Base-by-base conservation (phyloP, 1,284 basidiomycete genomes). In the Veloboletus limbatus region DNA sequence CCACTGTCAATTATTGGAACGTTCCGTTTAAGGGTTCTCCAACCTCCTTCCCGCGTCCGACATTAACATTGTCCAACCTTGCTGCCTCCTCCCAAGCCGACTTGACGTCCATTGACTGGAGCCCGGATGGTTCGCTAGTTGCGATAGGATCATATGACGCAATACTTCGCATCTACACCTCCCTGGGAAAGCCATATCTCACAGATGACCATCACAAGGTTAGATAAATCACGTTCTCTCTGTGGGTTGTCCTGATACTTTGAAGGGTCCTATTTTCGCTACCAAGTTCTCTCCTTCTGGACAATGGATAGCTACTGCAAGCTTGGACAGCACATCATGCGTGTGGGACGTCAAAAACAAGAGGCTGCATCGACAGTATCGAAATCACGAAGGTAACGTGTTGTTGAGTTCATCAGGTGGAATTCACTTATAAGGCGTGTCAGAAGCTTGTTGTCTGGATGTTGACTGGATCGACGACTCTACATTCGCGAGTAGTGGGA, bases 111-210 rank as follows among this genome's bases (percentile, higher is more conserved):
- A 58, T 91, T 34, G 77, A 85, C 55, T 91, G 88, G 88, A 87
- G 78, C 54, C 58, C 67, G 3, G 79, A 85, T 46, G 88, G 88
- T 13, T 77, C 74, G 18, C 66, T 88, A n/a, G 68, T 91, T 28
- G 85, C 85, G 7, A 76, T 88, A 43, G 88, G 85, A 6, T 87
- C 84, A 11, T 87, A 85, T 51, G 88, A 91, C 55, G 76, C 78
- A 8, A 67, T 79, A 25, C 73, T 91, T 25, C 79, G 88, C 32
- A 71, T 91, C 37, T 83, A 73, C 55, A 79, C 76, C 13, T 62
- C 69, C 10, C 63, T 68, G 18, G 87, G 86, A 17, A 70, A 76
- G 21, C 48, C 77, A 11, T 82, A 87, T 63, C 79, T 86, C 55
- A 71, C 73, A 25, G 72, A 81, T 54, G 60, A 70, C 26, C 76